Percentiles rank a stretch among this genome's conserved stretches.
phyloP scores from a whole-genome alignment of 257 asterid species.

The Nicotiana undulata region DNA sequence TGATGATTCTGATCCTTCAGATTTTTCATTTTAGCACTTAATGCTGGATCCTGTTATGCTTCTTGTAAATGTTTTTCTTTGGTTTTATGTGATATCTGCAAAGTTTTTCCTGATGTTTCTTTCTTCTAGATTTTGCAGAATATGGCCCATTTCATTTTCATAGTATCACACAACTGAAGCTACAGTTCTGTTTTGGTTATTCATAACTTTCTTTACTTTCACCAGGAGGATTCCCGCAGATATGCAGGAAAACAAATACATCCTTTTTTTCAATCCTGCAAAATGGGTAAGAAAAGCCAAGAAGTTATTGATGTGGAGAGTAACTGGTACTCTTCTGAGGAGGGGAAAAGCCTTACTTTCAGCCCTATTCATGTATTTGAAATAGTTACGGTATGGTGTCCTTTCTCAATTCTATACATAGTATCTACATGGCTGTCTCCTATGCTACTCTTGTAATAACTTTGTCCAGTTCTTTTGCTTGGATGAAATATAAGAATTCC shows the following conservation, averaged over 20 bases:
- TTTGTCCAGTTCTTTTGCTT: not conserved
- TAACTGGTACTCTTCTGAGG: slow-evolving; percentile 29
- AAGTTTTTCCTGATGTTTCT: not conserved
- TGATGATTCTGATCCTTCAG: not conserved
- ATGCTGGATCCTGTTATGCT: not conserved
- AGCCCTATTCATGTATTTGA: slow-evolving; percentile 80
- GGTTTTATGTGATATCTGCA: not conserved
- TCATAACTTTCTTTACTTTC: slow-evolving; percentile 11
- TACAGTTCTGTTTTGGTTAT: not conserved
- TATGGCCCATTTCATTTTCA: not conserved
- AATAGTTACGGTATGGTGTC: slow-evolving; percentile 47
- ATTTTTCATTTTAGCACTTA: slow-evolving; percentile 3
- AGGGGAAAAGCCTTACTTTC: slow-evolving; percentile 42
- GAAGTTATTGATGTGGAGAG: slow-evolving; percentile 42
- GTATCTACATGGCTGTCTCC: not conserved
- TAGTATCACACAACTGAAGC: not conserved
- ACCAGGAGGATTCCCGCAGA: slow-evolving; percentile 75
- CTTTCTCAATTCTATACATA: not conserved
- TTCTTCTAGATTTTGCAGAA: slow-evolving; percentile 3
- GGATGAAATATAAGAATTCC: slow-evolving; percentile 11
- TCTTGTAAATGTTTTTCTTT: not conserved
- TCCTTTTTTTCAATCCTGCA: slow-evolving; percentile 77
- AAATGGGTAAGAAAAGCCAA: slow-evolving; percentile 53
- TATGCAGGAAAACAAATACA: slow-evolving; percentile 83
- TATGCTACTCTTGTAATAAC: not conserved